Evolutionary conservation across 129 eudicot species (phyloP), one percentile per base, ranked within the genome.

Genomic region (Glebionis coronaria): DNA sequence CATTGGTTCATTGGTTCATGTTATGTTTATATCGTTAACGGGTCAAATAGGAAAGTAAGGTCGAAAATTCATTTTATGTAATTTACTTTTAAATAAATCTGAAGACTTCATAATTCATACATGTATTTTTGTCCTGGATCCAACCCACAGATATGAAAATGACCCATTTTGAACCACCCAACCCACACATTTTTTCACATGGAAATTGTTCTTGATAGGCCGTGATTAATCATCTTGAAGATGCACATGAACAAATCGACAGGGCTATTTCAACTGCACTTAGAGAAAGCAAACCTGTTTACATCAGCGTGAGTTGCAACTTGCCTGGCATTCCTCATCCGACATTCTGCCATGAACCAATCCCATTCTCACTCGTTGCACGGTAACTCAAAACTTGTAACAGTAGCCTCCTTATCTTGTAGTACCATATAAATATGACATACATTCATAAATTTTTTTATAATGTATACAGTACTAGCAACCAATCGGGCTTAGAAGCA

Each of bases 281-380:
- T 13, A 79, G 59, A 71, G 91, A 85, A 75, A 72, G 87, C 79
- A 85, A 85, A 69, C 91, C 91, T 3, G 91, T 85, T 57, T 85
- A 85, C 29, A 85, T 85, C 12, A 85, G 91, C 56, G 42, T 85
- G 38, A 76, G 84, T 54, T 85, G 91, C 72, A 85, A 85, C 18
- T 55, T 85, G 46, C 71, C 91, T 9, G 87, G 76, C 31, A 76
- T 82, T 53, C 76, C 87, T 31, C 91, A 85, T 62, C 87, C 91
- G 2, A 81, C 91, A 0, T 85, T 85, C 54, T 71, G 70, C 72
- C 69, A 80, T 28, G 86, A 81, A 13, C 90, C 90, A 16, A 77
- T 81, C 52, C 90, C 90, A 2, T 84, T 84, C 51, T 71, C 82
- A 0, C 61, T 78, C 47, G 40, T 76, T 13, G 70, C 76, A 7